A percentile compares a stretch with the other conserved stretches of the same genome.
Conservation (phyloP, 176 grass and related monocot genomes). For the Saccharum spontaneum region DNA sequence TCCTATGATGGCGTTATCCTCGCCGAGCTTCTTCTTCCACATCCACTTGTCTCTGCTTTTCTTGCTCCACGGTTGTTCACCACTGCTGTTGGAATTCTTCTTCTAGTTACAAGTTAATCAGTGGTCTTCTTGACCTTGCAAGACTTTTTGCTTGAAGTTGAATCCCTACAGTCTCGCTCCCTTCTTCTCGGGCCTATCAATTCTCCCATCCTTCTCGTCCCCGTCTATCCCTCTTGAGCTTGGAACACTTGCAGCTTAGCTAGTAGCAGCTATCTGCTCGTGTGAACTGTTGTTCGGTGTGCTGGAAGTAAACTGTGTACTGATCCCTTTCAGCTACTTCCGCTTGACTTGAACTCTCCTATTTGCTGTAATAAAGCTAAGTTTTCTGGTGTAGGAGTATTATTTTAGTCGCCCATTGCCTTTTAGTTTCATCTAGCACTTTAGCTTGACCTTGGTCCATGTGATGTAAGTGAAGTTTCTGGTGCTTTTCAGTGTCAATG, state of each 20-base stretch:
- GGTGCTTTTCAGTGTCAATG: neutral
- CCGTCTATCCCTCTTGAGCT: slow-evolving; percentile 62
- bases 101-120: rapidly evolving
- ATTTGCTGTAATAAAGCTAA: neutral
- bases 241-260: neutral
- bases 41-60: rapidly evolving
- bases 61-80: neutral
- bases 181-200: neutral
- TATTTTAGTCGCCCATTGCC: neutral
- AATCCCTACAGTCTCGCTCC: rapidly evolving
- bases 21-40: neutral
- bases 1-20: slow-evolving; percentile 37
- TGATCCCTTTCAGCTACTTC: neutral
- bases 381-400: neutral
- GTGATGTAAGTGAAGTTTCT: neutral
- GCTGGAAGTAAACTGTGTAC: neutral
- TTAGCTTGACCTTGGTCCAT: neutral
- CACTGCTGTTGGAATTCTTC: rapidly evolving
- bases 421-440: neutral
- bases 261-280: neutral
- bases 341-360: neutral
- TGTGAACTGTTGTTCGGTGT: neutral
- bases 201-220: neutral
- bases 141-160: neutral
- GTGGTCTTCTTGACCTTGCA: slow-evolving; percentile 50